Conservation (phyloP, 192 early-diverging fungal genomes). For the Coemansia sp. region DNA sequence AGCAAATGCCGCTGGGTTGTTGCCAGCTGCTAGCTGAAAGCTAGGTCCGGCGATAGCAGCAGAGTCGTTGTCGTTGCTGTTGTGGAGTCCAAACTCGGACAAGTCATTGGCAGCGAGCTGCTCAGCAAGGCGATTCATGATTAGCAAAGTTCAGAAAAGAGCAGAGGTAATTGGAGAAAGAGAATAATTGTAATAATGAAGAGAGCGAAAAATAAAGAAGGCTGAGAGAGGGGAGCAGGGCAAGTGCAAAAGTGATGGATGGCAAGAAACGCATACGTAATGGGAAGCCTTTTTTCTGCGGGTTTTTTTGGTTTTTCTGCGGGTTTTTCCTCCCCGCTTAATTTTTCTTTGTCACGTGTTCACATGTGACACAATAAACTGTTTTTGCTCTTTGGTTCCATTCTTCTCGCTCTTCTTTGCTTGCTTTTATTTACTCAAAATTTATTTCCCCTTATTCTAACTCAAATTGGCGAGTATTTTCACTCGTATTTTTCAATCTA, state of each 20-base stretch:
- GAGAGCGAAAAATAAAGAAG: neutral
- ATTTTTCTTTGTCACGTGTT: too few relatives aligned
- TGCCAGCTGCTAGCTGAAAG: constrained; percentile 39
- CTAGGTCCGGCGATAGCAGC: constrained; percentile 8
- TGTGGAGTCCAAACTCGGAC: constrained; percentile 8
- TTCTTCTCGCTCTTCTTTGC: too few relatives aligned
- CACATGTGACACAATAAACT: too few relatives aligned
- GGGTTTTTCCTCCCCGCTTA: too few relatives aligned
- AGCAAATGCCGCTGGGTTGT: constrained; percentile 86
- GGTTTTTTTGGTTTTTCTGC: too few relatives aligned
- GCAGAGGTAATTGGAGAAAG: neutral
- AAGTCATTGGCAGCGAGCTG: constrained; percentile 29
- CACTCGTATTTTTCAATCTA: too few relatives aligned
- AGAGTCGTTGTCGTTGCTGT: neutral
- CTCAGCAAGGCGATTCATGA: constrained; percentile 47
- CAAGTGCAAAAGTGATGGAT: neutral
- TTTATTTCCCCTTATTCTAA: too few relatives aligned
- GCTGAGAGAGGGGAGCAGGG: neutral
- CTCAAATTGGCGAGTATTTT: too few relatives aligned
- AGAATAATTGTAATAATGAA: neutral
- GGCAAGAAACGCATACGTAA: constrained; percentile 4
- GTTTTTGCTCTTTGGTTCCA: too few relatives aligned
- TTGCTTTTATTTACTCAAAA: too few relatives aligned
- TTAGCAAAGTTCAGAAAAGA: neutral
- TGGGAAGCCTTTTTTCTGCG: too few relatives aligned